Evolutionary conservation across 768 basidiomycete species (phyloP).

Genomic region (Jaapia argillacea): DNA sequence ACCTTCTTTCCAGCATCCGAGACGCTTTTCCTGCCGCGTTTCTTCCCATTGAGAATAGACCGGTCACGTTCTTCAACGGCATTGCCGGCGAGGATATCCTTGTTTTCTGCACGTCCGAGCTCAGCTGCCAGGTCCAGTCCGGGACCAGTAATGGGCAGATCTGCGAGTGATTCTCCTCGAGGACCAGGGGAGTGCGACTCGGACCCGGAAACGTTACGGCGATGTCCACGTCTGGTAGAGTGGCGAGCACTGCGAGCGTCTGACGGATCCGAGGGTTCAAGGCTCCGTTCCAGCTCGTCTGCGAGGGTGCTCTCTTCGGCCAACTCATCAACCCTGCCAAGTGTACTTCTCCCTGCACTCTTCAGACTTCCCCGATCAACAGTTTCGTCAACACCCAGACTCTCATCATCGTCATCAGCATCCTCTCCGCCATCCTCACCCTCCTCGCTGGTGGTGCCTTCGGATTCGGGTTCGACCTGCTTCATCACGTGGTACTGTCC

Average conservation of each 20-base stretch:
- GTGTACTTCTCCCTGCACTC: constrained; percentile 44
- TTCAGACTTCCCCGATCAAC: constrained; percentile 44
- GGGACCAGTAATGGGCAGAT: constrained; percentile 80
- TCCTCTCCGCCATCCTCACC: constrained; percentile 16
- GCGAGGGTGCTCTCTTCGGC: constrained; percentile 39
- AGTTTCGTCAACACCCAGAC: constrained; percentile 24
- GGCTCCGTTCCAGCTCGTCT: constrained; percentile 27
- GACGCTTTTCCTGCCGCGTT: constrained; percentile 17
- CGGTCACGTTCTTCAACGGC: constrained; percentile 41
- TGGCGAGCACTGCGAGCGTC: constrained; percentile 24
- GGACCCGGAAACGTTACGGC: constrained; percentile 45
- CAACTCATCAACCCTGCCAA: constrained; percentile 39
- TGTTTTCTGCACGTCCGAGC: constrained; percentile 85
- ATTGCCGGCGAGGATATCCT: constrained; percentile 59
- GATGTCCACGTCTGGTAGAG: constrained; percentile 32
- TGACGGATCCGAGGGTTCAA: constrained; percentile 16
- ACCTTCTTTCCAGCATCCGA: constrained; percentile 21
- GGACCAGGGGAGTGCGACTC: constrained; percentile 35
- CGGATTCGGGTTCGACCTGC: constrained; percentile 38
- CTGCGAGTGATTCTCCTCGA: constrained; percentile 76
- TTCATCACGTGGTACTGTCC: constrained; percentile 77
- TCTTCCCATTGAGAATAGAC: constrained; percentile 32
- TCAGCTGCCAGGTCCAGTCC: constrained; percentile 88
- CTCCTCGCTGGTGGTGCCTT: constrained; percentile 18
- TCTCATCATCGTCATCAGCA: constrained; percentile 13